Percentiles rank a stretch among this genome's conserved stretches.
These are phyloP conservation scores for Aspergillus amoenus DNA, from an alignment of 2,329 filamentous ascomycete genomes.

Conservation along the genomic window DNA sequence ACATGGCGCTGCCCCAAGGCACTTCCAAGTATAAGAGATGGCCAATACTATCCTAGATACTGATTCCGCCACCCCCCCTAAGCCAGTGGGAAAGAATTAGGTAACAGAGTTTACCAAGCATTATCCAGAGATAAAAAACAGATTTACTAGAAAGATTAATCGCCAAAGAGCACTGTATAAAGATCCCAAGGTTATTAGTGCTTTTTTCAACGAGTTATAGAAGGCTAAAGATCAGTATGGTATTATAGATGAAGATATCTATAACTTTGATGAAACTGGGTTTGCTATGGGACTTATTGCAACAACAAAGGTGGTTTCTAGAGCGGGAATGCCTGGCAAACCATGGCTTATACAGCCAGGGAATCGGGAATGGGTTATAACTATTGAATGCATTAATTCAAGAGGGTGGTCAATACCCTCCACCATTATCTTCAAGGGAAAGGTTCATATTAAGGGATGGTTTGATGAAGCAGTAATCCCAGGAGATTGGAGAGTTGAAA, in stretches of 20 bases:
- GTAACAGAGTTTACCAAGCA: no score
- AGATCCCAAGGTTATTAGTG: neutral
- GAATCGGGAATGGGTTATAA: neutral
- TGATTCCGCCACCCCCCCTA: no score
- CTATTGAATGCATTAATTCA: neutral
- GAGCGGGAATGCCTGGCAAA: no score
- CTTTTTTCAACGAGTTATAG: neutral
- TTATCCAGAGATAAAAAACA: neutral
- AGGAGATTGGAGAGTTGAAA: neutral
- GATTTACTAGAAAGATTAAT: neutral
- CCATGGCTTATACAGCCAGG: neutral
- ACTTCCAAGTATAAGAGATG: neutral
- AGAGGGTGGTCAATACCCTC: neutral
- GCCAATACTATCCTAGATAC: neutral
- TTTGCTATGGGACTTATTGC: no score
- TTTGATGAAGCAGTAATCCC: neutral
- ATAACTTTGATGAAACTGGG: no score
- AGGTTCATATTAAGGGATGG: neutral
- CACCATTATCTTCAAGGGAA: constrained; percentile 8
- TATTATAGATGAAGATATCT: no score
- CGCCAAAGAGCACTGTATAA: neutral
- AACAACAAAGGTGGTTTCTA: no score
- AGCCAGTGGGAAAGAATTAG: neutral
- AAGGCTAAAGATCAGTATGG: no score
- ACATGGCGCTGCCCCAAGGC: neutral